Evolutionary conservation across 2,329 filamentous ascomycete species (phyloP), one percentile per base, ranked within the genome.

Genomic region (Corynespora cassiicola): DNA sequence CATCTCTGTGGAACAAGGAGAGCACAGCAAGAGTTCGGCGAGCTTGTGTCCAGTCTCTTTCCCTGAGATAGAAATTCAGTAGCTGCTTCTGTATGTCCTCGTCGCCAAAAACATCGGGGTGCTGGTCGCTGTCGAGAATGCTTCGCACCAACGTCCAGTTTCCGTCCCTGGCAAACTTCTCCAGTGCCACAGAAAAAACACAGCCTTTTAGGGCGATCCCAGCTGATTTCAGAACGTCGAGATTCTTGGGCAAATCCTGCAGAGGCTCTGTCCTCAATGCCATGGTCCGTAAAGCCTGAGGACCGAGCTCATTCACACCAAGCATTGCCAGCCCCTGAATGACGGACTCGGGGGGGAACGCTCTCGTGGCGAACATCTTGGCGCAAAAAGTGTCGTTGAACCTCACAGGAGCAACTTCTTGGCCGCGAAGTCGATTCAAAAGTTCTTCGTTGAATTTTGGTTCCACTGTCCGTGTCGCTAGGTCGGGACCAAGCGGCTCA

Each of bases 311-410:
- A 31, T 81, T 75, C 5, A 95, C 73, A 2, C 87, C 87, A 34
- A 95, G 79, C 54, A 87, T 81, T 39, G 79, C 76, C 12, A 94
- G 72, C 6, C 87, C 78, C 21, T 80, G 80, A 37, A 95, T 81
- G 17, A 89, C 82, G 50, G 86, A 80, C 39, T 91, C 83, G 7
- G 90, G 74, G 1, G 85, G 81, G 15, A 94, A 78, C 65, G 88
- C 87, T 40, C 76, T 85, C 2, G 84, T 87, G 7, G 90, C 90
- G 62, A 96, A 91, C 72, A 90, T 83, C 47, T 85, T 81, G n/a
- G 90, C 87, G 12, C 87, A 86, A 19, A 95, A 78, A 1, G 74
- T 69, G 63, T 94, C 88, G 56, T 69, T 64, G 30, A 76, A 65
- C 24, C 69, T 62, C 23, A 75, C 73, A n/a, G 70, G 67, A 20